phyloP scores from a whole-genome alignment of 2,329 filamentous ascomycete genomes.

The Penicillium hesseltinei region DNA sequence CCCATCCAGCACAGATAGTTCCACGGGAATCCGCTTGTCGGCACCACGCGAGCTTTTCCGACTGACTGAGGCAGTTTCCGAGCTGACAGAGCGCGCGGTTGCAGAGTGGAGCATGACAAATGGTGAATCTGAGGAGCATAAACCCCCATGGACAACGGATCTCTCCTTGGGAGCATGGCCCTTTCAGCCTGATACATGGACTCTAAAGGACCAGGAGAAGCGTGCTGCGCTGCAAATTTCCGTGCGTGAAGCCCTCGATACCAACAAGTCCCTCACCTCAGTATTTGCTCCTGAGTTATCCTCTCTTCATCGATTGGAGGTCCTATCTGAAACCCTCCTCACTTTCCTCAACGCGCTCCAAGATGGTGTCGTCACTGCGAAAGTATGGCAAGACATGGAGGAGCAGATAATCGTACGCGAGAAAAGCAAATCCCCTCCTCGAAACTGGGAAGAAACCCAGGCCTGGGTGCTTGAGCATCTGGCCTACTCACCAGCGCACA shows the following conservation, averaged over 20 bases:
- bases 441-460: constrained; percentile 56
- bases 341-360: constrained; percentile 71
- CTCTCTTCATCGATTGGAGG: constrained; percentile 68
- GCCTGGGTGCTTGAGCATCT: constrained; percentile 71
- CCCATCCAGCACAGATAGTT: constrained; percentile 31
- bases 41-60: constrained; percentile 86
- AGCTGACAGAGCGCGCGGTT: constrained; percentile 56
- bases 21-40: constrained; percentile 59
- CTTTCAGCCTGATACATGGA: constrained; percentile 54
- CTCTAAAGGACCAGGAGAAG: constrained; percentile 38
- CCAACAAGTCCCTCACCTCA: constrained; percentile 60
- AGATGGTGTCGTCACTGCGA: constrained; percentile 72
- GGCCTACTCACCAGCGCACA: constrained; percentile 69
- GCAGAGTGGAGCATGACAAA: constrained; percentile 64
- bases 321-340: constrained; percentile 68
- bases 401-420: constrained; percentile 53
- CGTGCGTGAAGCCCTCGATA: constrained; percentile 68
- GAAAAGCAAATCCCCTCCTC: constrained; percentile 49
- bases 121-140: constrained; percentile 34
- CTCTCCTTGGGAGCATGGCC: constrained; percentile 55
- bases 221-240: constrained; percentile 46
- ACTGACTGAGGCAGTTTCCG: constrained; percentile 76
- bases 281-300: constrained; percentile 63
- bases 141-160: constrained; percentile 52
- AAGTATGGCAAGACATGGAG: constrained; percentile 70